Percentiles rank a stretch among this genome's conserved stretches.
These are phyloP conservation scores for Aureobasidium sp. DNA, from an alignment of 2,329 filamentous ascomycete genomes.

Conservation along the genomic window DNA sequence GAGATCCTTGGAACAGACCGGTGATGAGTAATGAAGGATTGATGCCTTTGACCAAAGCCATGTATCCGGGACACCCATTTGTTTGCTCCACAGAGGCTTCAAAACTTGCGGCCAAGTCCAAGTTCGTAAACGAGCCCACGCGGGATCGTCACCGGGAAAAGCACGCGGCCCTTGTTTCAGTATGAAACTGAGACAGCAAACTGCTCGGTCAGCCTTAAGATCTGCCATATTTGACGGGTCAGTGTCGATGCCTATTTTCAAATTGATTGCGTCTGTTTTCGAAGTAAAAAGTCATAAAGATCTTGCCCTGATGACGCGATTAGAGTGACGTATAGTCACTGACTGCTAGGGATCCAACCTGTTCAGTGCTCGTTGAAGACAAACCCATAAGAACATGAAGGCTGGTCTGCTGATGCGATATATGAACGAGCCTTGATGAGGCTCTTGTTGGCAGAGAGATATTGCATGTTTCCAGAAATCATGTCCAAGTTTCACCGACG, in stretches of 20 bases:
- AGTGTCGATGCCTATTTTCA: constrained; percentile 12
- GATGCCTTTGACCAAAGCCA: not conserved
- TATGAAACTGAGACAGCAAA: constrained; percentile 1
- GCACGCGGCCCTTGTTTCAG: constrained; percentile 8
- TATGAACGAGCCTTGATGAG: not conserved
- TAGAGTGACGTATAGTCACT: not conserved
- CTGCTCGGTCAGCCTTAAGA: not conserved
- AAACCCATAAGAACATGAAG: not conserved
- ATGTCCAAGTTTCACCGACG: not conserved
- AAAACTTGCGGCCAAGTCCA: not conserved
- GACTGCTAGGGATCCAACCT: not conserved
- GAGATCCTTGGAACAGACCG: not conserved
- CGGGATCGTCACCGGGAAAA: not conserved
- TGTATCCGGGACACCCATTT: not conserved
- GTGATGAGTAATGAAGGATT: not conserved
- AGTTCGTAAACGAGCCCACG: not conserved
- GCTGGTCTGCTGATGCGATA: not conserved
- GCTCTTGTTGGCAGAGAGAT: not conserved
- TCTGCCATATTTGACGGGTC: not conserved
- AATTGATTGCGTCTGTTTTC: not conserved
- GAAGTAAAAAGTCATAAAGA: not conserved
- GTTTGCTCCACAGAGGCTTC: not conserved
- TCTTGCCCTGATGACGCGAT: not conserved
- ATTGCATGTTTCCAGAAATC: not conserved
- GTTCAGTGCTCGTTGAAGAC: not conserved